Base-by-base conservation (phyloP, 148 eudicot species). In the Rhododendron vialii region DNA sequence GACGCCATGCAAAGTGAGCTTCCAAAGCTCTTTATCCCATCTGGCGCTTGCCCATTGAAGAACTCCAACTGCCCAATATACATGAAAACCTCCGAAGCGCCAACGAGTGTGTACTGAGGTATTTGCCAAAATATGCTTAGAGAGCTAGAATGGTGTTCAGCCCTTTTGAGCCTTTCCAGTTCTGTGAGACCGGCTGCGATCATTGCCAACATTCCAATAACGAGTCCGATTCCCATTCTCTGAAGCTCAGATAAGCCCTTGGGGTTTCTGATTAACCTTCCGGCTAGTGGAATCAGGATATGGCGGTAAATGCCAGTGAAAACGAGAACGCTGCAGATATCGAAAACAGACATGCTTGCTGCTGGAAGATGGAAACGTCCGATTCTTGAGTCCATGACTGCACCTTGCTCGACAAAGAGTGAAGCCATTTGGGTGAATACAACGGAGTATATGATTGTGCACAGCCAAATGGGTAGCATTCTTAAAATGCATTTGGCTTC, bases 351-450 rank as follows among this genome's bases (percentile, higher is more conserved):
- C 96, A 97, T 97, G 87, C 98, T 94, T 3, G 99, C 99, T 1
- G 99, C 98, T 0, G 99, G 99, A 33, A 97, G 82, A 53, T 85
- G 92, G 69, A 92, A 88, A 1, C 63, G 82, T 8, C 96, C 95
- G 0, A 95, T n/a, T 0, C 76, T 3, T 11, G 90, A 84, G 73
- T 95, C 82, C 99, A 97, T 97, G 3, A 93, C 94, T 17, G 89
- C 96, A 0, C 99, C 99, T 91, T 97, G 98, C 89, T 97, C 99
- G 4, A 97, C 98, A 7, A 97, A 97, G 15, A 97, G 91, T 10
- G 98, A 97, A 0, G 99, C 99, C 99, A 97, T 97, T 87, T 97
- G 99, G 17, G 99, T 95, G 90, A 97, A 97, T 57, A 95, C 89
- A 2, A 97, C 98, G 0, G 99, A 97, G 88, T 97, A 97, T 20